These are phyloP conservation scores for Mycena latifolia DNA, from an alignment of 768 basidiomycete genomes.

Conservation along the genomic window DNA sequence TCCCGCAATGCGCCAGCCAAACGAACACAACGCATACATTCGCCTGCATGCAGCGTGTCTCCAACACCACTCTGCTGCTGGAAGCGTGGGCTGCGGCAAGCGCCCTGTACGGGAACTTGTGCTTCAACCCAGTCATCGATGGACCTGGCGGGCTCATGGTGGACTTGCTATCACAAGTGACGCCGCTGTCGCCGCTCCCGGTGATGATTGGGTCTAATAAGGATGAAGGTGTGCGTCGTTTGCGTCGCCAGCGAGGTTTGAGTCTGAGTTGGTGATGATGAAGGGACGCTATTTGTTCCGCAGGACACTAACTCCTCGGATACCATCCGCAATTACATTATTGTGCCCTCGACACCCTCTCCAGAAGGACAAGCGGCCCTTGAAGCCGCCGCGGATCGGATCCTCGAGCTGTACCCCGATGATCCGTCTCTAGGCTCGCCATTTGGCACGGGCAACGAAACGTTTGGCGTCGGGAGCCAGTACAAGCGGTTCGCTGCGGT, in stretches of 20 bases:
- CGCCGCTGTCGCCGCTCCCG: conserved; percentile 47
- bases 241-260: background rate
- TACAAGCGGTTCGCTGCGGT: conserved; percentile 49
- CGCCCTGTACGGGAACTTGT: conserved; percentile 37
- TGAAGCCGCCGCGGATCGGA: conserved; percentile 36
- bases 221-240: conserved; percentile 57
- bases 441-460: conserved; percentile 58
- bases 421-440: conserved; percentile 58
- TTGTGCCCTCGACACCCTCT: conserved; percentile 45
- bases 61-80: conserved; percentile 32
- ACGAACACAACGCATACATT: conserved; percentile 9
- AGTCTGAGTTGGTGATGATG: background rate
- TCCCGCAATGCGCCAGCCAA: conserved; percentile 2
- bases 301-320: conserved; percentile 39
- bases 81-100: conserved; percentile 28
- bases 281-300: conserved; percentile 53
- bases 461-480: conserved; percentile 52
- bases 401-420: conserved; percentile 57
- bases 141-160: conserved; percentile 54
- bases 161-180: conserved; percentile 51
- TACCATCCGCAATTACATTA: conserved; percentile 42
- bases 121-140: conserved; percentile 56
- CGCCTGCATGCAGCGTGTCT: conserved; percentile 24
- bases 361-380: conserved; percentile 39
- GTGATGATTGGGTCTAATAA: conserved; percentile 59